These are phyloP conservation scores for Citrus hindsii DNA, from an alignment of 345 rosid species.

Conservation along the genomic window DNA sequence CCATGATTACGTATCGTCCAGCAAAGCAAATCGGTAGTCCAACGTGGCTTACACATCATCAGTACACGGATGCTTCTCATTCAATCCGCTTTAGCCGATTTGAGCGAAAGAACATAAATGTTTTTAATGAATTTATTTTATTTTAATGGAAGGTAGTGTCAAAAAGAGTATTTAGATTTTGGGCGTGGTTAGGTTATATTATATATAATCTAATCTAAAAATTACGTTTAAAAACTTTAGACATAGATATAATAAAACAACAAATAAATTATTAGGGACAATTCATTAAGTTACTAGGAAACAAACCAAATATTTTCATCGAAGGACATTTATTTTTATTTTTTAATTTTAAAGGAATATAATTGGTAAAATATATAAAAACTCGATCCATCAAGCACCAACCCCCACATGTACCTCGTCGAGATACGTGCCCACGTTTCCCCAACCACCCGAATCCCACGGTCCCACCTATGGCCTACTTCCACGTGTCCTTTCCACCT, in stretches of 20 bases:
- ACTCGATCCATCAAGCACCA: not conserved
- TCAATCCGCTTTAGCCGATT: not conserved
- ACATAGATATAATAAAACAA: no score
- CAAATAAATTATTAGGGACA: no score
- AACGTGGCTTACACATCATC: slow-evolving; percentile 6
- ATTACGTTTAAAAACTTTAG: no score
- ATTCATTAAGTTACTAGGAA: no score
- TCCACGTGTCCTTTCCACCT: slow-evolving; percentile 14
- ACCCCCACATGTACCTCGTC: slow-evolving; percentile 27
- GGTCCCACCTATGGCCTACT: not conserved
- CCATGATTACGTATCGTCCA: slow-evolving; percentile 3
- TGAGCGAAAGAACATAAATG: no score
- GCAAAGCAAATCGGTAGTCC: slow-evolving; percentile 7
- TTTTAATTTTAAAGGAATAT: not conserved
- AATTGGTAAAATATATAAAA: not conserved
- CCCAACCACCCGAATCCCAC: not conserved
- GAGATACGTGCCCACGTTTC: slow-evolving; percentile 11
- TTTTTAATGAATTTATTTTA: no score
- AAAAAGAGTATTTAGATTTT: not conserved
- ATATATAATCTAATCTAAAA: no score
- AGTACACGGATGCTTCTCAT: not conserved
- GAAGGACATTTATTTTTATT: not conserved
- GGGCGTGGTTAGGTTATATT: no score
- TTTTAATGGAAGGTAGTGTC: not conserved
- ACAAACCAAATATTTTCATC: no score